Conservation (phyloP, 108 stramenopile species). For the Chaetoceros tenuissimus region DNA sequence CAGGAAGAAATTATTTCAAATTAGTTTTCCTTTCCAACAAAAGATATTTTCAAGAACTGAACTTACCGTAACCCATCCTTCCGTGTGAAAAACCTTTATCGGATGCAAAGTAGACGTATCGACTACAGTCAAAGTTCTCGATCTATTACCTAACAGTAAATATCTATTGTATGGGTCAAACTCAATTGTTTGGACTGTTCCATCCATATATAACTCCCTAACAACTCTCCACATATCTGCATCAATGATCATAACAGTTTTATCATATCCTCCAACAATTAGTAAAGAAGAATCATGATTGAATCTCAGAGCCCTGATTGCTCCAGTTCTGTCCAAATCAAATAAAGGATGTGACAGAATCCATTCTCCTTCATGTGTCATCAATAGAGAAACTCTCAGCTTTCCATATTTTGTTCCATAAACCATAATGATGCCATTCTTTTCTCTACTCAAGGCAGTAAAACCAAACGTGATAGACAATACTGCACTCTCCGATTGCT, state of each 20-base stretch:
- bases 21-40: no score
- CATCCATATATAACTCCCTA: conserved; percentile 19
- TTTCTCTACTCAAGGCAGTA: background rate
- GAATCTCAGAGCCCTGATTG: conserved; percentile 7
- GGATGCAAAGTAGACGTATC: conserved; percentile 22
- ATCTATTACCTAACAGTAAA: conserved; percentile 19
- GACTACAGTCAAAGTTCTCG: conserved; percentile 14
- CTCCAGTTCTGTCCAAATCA: conserved; percentile 9
- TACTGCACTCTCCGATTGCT: background rate
- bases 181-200: conserved; percentile 19
- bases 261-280: conserved; percentile 26
- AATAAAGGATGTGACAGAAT: background rate
- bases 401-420: conserved; percentile 2
- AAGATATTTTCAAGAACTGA: no score
- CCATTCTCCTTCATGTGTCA: background rate
- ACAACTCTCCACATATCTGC: conserved; percentile 8
- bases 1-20: background rate
- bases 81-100: conserved; percentile 16
- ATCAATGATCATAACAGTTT: conserved; percentile 14
- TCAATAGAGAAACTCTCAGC: background rate
- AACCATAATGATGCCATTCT: conserved; percentile 6
- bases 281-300: conserved; percentile 8
- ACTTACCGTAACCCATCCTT: conserved; percentile 23
- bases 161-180: conserved; percentile 19
- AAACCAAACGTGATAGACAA: background rate